These are phyloP conservation scores for Clarireedia sp. DNA, from an alignment of 2,329 filamentous ascomycete species.

Conservation along the genomic window DNA sequence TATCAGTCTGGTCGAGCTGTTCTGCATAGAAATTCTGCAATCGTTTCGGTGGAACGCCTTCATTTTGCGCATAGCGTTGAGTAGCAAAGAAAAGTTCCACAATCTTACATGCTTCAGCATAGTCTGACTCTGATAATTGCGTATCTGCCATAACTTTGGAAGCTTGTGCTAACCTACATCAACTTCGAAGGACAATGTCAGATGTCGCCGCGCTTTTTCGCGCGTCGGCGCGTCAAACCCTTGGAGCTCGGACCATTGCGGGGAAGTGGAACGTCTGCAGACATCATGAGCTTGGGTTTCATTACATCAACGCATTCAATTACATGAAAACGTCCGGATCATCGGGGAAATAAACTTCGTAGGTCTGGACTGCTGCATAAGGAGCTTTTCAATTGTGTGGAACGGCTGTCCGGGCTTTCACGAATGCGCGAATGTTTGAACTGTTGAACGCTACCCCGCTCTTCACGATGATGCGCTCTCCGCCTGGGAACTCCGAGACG, in stretches of 20 bases:
- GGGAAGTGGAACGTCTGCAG: background rate
- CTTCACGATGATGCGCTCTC: too few relatives aligned
- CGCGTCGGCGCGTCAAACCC: background rate
- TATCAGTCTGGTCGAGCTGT: background rate
- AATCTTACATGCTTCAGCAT: background rate
- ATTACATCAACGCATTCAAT: too few relatives aligned
- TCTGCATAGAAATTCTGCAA: background rate
- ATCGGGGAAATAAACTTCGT: too few relatives aligned
- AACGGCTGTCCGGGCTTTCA: too few relatives aligned
- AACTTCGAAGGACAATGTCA: background rate
- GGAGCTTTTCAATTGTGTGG: too few relatives aligned
- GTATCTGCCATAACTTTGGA: background rate
- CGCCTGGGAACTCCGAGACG: too few relatives aligned
- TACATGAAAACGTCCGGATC: too few relatives aligned
- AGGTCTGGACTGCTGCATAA: too few relatives aligned
- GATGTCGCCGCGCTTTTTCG: conserved; percentile 2
- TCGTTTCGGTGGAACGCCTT: background rate
- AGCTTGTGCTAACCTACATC: background rate
- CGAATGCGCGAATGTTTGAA: too few relatives aligned
- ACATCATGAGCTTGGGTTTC: too few relatives aligned
- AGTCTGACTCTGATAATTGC: background rate
- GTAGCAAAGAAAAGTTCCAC: background rate
- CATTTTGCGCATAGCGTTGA: background rate
- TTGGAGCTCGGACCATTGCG: background rate
- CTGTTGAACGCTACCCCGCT: too few relatives aligned